Conservation (phyloP, 2,329 filamentous ascomycete species). For the Gaeumannomyces tritici region DNA sequence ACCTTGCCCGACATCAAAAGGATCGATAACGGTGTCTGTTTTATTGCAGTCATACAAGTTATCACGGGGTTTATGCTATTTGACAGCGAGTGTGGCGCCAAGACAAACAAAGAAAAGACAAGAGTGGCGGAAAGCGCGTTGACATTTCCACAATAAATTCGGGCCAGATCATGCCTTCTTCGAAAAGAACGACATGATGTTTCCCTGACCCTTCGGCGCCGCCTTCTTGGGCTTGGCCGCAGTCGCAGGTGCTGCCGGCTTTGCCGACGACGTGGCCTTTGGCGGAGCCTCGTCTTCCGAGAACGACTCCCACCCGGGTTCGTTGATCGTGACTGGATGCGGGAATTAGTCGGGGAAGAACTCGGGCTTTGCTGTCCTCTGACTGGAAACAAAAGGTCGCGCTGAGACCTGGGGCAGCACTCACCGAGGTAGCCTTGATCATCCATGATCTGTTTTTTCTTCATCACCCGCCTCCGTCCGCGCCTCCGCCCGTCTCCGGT, state of each 20-base stretch:
- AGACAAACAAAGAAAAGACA: no score
- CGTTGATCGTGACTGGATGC: conserved; percentile 68
- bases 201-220: conserved; percentile 58
- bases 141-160: no score
- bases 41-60: no score
- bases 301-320: conserved; percentile 82
- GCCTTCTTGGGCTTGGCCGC: conserved; percentile 43
- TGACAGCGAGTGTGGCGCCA: no score
- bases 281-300: conserved; percentile 72
- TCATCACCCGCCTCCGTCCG: conserved; percentile 71
- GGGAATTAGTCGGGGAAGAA: background rate
- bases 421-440: conserved; percentile 83
- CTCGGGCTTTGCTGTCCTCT: background rate
- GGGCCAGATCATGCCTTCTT: conserved; percentile 56
- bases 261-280: conserved; percentile 37
- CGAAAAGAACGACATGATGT: conserved; percentile 84
- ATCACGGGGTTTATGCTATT: no score
- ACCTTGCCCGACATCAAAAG: no score
- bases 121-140: no score
- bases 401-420: conserved; percentile 16
- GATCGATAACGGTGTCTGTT: no score
- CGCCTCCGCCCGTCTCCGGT: conserved; percentile 54
- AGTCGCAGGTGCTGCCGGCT: conserved; percentile 28
- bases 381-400: background rate
- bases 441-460: conserved; percentile 79